Evolutionary conservation across 768 basidiomycete genomes (phyloP).

Genomic region (Phylloporus sp.): DNA sequence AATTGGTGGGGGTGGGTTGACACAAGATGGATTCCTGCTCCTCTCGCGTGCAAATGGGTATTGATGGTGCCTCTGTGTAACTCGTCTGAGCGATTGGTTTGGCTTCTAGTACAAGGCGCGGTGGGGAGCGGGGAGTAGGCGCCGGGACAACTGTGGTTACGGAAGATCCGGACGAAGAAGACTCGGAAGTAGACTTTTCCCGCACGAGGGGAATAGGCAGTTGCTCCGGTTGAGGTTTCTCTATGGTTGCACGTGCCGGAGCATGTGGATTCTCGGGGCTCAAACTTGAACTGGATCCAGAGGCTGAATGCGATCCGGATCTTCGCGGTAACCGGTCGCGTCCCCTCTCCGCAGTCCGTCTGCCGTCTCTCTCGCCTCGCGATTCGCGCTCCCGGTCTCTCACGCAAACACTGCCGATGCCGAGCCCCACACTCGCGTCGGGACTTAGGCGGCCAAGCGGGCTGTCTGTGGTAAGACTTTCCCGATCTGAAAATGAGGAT

Average conservation of each 20-base stretch:
- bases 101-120: constrained; percentile 28
- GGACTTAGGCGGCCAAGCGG: constrained; percentile 39
- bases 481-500: constrained; percentile 53
- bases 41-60: constrained; percentile 28
- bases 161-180: constrained; percentile 30
- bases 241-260: background rate
- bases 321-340: constrained; percentile 28
- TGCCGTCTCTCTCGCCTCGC: constrained; percentile 26
- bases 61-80: constrained; percentile 18
- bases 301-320: constrained; percentile 24
- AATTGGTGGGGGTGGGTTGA: constrained; percentile 61
- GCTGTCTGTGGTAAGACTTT: constrained; percentile 34
- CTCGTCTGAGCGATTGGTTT: constrained; percentile 27
- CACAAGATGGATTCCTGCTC: constrained; percentile 37
- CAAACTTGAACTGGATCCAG: constrained; percentile 35
- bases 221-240: constrained; percentile 9
- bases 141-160: constrained; percentile 10
- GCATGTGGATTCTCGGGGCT: constrained; percentile 26
- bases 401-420: constrained; percentile 30
- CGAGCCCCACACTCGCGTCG: constrained; percentile 30
- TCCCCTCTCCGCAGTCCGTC: constrained; percentile 25
- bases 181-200: constrained; percentile 13
- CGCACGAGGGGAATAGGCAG: constrained; percentile 9
- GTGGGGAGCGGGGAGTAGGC: constrained; percentile 17
- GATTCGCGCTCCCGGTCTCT: constrained; percentile 31